These are phyloP conservation scores for Cercospora canescens DNA, from an alignment of 2,329 filamentous ascomycete species.

Conservation along the genomic window DNA sequence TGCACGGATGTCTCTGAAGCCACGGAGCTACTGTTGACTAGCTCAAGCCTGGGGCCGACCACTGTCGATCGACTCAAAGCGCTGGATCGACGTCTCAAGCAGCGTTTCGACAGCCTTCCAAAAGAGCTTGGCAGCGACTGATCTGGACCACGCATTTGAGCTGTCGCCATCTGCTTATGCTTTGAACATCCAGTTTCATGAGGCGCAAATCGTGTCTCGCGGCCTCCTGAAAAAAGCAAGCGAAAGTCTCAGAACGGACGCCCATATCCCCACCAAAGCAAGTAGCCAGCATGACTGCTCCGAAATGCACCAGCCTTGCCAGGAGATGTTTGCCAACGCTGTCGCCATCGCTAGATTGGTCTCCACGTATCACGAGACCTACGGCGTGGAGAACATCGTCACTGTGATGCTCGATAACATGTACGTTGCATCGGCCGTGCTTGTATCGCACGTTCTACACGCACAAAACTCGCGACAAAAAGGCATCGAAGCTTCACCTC, in stretches of 20 bases:
- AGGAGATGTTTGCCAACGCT: background rate
- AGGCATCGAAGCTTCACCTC: background rate
- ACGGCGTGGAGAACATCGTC: background rate
- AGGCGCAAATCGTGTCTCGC: background rate
- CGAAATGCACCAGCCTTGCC: background rate
- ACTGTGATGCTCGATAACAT: background rate
- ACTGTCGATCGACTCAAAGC: background rate
- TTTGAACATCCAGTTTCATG: background rate
- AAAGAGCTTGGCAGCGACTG: background rate
- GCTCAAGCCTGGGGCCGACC: background rate
- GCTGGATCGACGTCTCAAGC: background rate
- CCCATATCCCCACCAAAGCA: background rate
- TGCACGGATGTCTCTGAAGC: background rate
- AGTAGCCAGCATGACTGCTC: background rate
- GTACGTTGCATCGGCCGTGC: background rate
- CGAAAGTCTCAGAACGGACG: background rate
- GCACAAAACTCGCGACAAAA: background rate
- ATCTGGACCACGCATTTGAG: background rate
- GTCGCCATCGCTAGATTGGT: background rate
- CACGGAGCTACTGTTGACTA: background rate
- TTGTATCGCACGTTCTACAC: background rate
- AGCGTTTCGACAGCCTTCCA: background rate
- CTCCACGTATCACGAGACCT: background rate
- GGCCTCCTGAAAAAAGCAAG: background rate
- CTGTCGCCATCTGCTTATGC: background rate